Base-by-base conservation (phyloP, 495 filamentous ascomycete genomes). In the Daldinia concentrica region DNA sequence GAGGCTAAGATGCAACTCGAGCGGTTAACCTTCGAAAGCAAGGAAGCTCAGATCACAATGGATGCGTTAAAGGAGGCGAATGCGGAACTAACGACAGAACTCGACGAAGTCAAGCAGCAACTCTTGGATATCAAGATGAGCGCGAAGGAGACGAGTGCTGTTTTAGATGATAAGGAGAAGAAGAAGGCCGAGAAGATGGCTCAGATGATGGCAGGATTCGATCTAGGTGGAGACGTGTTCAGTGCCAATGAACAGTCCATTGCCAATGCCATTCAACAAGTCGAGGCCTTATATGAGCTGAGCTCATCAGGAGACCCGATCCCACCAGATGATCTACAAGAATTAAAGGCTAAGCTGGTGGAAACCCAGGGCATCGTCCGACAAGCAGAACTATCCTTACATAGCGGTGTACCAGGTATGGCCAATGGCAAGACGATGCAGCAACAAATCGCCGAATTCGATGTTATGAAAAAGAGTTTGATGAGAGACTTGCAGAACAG, bases 161-260 rank as follows among this genome's bases (percentile, higher is more conserved):
- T 90, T 14, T 77, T 95, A 3, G 94, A 98, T 73, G 95, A 98
- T 81, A 99, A 98, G 84, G 95, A 98, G 80, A 94, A 93, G 85
- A 94, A 93, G 84, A 99, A 98, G 84, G 92, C 93, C 6, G 95
- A 98, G 82, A 93, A 93, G 78, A 99, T 99, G 95, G 95, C 95
- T 29, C 93, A 97, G 87, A 99, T 99, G 95, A 97, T 99, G 95
- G 95, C 95, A 55, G 92, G 95, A 6, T 98, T 99, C 69, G 94
- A 98, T 76, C 87, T 98, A 34, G 93, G 92, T 39, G 91, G 89
- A 22, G 94, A 98, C 61, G 88, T 93, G 15, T 94, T 98, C 80
- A 95, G 92, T 45, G 91, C 93, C 37, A 97, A 97, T 74, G 95
- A 98, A 78, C 86, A 90, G 65, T 90, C 88, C 54, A 90, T 99